phyloP scores from a whole-genome alignment of 352 stramenopile species.

The Pythium grandisporangium region DNA sequence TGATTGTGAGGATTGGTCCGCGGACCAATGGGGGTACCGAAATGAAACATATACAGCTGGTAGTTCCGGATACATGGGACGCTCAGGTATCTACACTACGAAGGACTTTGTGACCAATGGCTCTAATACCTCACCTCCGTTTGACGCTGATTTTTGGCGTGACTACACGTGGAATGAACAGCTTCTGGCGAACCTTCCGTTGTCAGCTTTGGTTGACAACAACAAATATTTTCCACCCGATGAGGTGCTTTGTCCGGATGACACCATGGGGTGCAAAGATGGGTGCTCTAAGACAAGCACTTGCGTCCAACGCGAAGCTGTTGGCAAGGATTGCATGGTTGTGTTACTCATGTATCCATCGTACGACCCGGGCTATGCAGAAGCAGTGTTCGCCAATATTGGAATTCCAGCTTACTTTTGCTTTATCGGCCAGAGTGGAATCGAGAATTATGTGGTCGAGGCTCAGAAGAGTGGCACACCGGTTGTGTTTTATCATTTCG shows the following conservation, averaged over 20 bases:
- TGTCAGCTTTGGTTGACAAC: conserved; percentile 4
- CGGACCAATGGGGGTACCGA: conserved; percentile 8
- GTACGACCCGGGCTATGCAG: conserved; percentile 18
- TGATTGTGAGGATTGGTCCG: conserved; percentile 28
- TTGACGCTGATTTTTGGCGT: conserved; percentile 29
- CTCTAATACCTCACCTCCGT: conserved; percentile 3
- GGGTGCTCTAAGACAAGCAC: conserved; percentile 24
- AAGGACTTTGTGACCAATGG: conserved; percentile 17
- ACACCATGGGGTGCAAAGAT: conserved; percentile 20
- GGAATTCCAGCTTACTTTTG: conserved; percentile 32
- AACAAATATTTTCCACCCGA: conserved; percentile 11
- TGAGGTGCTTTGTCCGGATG: conserved; percentile 13
- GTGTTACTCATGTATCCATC: conserved; percentile 19
- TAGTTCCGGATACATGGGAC: conserved; percentile 18
- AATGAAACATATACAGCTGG: conserved; percentile 19
- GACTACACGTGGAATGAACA: conserved; percentile 19
- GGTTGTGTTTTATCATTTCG: conserved; percentile 39
- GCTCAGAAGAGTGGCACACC: conserved; percentile 8
- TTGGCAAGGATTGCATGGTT: conserved; percentile 23
- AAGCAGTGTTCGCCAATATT: conserved; percentile 27
- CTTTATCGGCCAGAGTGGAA: conserved; percentile 14
- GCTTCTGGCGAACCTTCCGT: conserved; percentile 14
- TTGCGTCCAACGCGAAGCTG: conserved; percentile 17
- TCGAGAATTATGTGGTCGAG: conserved; percentile 5
- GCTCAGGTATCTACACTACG: conserved; percentile 28